phyloP scores from a whole-genome alignment of 495 filamentous ascomycete species.

The Apodospora peruviana region DNA sequence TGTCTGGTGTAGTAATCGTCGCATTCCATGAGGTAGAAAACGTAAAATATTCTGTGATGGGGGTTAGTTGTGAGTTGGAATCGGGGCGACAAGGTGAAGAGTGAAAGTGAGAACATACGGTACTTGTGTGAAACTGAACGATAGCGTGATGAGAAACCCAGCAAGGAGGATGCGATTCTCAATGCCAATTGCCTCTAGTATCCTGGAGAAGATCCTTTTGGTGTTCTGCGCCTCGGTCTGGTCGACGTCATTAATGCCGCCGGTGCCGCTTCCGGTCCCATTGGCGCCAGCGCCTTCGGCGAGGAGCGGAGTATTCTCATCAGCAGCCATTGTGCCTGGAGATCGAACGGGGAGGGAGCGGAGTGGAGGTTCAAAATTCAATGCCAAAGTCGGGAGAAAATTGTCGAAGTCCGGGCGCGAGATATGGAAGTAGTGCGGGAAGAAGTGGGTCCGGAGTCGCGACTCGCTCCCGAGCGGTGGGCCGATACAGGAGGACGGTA shows the following conservation, averaged over 20 bases:
- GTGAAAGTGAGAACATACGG: conserved; percentile 31
- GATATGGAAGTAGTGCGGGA: background rate
- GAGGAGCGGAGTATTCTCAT: background rate
- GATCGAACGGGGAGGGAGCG: no score
- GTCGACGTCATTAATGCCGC: background rate
- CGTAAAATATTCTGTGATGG: conserved; percentile 44
- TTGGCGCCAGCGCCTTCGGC: background rate
- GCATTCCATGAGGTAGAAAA: conserved; percentile 54
- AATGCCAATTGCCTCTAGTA: conserved; percentile 7
- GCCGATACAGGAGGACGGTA: background rate
- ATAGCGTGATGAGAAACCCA: conserved; percentile 50
- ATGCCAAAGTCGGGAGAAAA: background rate
- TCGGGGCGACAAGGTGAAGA: conserved; percentile 21
- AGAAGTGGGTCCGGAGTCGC: background rate
- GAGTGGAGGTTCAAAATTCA: no score
- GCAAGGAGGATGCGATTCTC: conserved; percentile 44
- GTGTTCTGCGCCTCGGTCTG: conserved; percentile 9
- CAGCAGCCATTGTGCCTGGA: background rate
- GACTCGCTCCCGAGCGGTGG: background rate
- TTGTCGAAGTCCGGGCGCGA: background rate
- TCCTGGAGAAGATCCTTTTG: background rate
- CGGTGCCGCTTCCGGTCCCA: background rate
- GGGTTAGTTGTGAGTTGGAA: conserved; percentile 15
- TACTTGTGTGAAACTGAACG: conserved; percentile 54
- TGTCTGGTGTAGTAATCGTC: conserved; percentile 47